Evolutionary conservation across 495 filamentous ascomycete species (phyloP).

Genomic region (Talaromyces ruber): DNA sequence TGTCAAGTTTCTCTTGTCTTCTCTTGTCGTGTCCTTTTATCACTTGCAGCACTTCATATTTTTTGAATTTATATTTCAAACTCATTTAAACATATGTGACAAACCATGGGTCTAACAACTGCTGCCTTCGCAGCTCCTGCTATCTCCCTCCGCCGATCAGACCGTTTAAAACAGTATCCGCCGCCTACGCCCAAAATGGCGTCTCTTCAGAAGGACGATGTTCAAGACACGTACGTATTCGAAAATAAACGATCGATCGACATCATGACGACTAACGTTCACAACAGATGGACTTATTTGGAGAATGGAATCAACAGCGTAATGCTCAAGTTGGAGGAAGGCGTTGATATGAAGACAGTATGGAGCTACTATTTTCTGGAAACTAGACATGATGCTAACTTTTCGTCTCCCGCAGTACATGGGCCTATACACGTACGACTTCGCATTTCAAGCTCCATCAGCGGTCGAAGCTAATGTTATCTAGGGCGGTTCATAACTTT

Average conservation of each 20-base stretch:
- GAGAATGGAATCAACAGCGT: slow-evolving; percentile 82
- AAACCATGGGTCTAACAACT: not conserved
- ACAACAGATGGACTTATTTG: slow-evolving; percentile 78
- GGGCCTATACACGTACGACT: slow-evolving; percentile 85
- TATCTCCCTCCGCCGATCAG: not conserved
- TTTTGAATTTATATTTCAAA: not conserved
- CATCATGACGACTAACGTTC: slow-evolving; percentile 10
- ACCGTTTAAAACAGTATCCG: not conserved
- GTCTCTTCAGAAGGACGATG: slow-evolving; percentile 70
- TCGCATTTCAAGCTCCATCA: slow-evolving; percentile 4
- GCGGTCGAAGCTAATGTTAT: slow-evolving; percentile 5
- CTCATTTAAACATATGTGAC: not conserved
- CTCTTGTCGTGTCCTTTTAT: not conserved
- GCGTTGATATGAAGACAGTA: slow-evolving; percentile 86
- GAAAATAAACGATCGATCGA: slow-evolving; percentile 7
- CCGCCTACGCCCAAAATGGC: not conserved
- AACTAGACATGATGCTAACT: slow-evolving; percentile 13
- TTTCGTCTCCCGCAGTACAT: slow-evolving; percentile 59
- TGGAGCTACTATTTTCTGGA: slow-evolving; percentile 18
- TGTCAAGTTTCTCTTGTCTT: not conserved
- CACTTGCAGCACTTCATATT: not conserved
- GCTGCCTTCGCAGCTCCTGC: not conserved
- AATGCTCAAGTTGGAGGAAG: slow-evolving; percentile 83
- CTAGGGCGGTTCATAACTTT: slow-evolving; percentile 93
- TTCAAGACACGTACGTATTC: slow-evolving; percentile 66